Base-by-base conservation (phyloP, 1,284 basidiomycete species). In the Leccinum fallax region DNA sequence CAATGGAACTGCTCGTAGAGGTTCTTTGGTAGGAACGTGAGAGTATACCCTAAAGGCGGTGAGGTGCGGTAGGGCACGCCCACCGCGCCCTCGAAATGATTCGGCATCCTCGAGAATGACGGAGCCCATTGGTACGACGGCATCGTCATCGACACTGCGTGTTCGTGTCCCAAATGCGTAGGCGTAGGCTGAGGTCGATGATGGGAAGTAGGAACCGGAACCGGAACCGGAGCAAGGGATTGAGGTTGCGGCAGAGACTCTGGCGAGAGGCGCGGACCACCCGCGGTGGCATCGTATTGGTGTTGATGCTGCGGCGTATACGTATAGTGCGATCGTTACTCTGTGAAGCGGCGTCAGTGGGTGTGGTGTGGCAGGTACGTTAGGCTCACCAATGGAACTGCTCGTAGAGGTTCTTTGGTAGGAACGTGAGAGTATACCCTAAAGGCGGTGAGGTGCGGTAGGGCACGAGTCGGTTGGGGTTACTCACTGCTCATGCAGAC, bases 401-500 rank as follows among this genome's bases (percentile, higher is more conserved):
- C 46, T 48, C 46, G 46, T 48, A 48, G 21, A 21, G 46, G 21
- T 15, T 48, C 46, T 21, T 48, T 24, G 46, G 46, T 9, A 48
- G 26, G 26, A 52, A 52, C 15, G 26, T 52, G 51, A 26, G 46
- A 30, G 46, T 48, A 48, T 48, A 48, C 46, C 46, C 26, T 48
- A 15, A 13, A 48, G 7, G 21, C 13, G 21, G 21, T 24, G 46
- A 48, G 21, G 21, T 13, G 13, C 5, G 51, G 46, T 24, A 24
- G 46, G 13, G 46, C 9, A 24, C 46, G 21, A 48, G 40, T 49
- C 38, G 11, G 21, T 5, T 0, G 43, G 9, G 26, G n/a, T 24
- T 48, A 88, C 90, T 78, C 76, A 93, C 92, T 97, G 67, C 90
- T 92, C 52, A 30, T 30, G 30, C 30, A 30, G 9, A 30, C 30